Evolutionary conservation across 2,329 filamentous ascomycete species (phyloP).

Genomic region (Aspergillus sp.): DNA sequence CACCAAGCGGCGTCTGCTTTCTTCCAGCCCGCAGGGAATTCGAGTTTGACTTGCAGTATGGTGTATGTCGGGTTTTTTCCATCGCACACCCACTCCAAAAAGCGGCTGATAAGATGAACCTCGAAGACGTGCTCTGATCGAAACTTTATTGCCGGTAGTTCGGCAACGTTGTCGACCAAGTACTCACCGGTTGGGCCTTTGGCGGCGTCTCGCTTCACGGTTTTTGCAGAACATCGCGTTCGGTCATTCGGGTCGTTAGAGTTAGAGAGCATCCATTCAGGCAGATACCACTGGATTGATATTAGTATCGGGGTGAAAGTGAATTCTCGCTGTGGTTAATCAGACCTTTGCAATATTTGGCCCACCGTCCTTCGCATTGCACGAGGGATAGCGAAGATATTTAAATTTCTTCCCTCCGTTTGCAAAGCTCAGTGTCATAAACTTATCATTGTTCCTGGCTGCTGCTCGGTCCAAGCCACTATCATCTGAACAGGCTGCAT

Average conservation of each 20-base stretch:
- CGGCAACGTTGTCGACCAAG: too few relatives aligned
- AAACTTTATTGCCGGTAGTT: too few relatives aligned
- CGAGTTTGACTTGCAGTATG: too few relatives aligned
- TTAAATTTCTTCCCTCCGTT: neutral
- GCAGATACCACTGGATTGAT: slow-evolving; percentile 9
- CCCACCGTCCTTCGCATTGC: slow-evolving; percentile 10
- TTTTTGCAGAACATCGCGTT: slow-evolving; percentile 5
- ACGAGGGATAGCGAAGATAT: slow-evolving; percentile 11
- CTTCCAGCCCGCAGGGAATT: neutral
- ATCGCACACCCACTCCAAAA: slow-evolving; percentile 8
- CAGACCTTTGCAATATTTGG: slow-evolving; percentile 10
- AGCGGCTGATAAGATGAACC: slow-evolving; percentile 10
- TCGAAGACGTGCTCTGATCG: slow-evolving; percentile 12
- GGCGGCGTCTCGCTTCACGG: slow-evolving; percentile 3
- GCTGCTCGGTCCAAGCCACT: too few relatives aligned
- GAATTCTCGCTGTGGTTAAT: too few relatives aligned
- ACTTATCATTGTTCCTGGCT: too few relatives aligned
- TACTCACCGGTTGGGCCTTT: neutral
- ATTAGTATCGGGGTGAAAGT: neutral
- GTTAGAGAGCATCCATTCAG: slow-evolving; percentile 10
- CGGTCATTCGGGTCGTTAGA: slow-evolving; percentile 1
- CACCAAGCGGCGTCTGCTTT: neutral
- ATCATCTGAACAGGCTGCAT: too few relatives aligned
- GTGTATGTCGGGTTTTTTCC: too few relatives aligned
- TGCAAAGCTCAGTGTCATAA: neutral